A percentile compares a stretch with the other conserved stretches of the same genome.
These are phyloP conservation scores for Chalaropsis thielavioides DNA, from an alignment of 2,329 filamentous ascomycete genomes.

Conservation along the genomic window DNA sequence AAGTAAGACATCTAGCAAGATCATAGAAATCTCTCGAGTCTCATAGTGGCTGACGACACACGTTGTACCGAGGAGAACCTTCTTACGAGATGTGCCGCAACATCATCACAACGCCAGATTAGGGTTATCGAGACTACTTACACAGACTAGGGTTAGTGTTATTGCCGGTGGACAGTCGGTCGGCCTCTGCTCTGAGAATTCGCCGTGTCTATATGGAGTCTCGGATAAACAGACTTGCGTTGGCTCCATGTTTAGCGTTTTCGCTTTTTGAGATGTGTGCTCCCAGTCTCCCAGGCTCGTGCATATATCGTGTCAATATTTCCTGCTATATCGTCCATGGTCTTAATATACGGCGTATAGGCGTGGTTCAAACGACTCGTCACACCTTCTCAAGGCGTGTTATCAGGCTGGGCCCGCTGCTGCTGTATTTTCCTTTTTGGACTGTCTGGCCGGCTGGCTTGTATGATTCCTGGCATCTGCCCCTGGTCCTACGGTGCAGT, in stretches of 20 bases:
- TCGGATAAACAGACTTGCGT: not conserved
- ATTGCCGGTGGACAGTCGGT: no score
- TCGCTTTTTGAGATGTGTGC: not conserved
- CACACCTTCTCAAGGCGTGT: not conserved
- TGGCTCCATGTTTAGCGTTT: not conserved
- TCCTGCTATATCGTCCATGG: not conserved
- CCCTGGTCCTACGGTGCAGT: not conserved
- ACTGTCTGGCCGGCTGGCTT: not conserved
- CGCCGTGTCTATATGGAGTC: not conserved
- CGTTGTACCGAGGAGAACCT: no score
- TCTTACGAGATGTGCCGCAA: no score
- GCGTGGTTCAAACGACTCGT: not conserved
- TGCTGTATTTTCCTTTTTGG: not conserved
- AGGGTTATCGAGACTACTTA: not conserved
- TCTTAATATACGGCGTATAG: not conserved
- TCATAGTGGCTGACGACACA: no score
- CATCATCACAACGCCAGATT: not conserved
- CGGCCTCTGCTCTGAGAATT: no score
- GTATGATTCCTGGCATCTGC: not conserved
- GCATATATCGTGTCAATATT: not conserved
- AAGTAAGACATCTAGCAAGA: not conserved
- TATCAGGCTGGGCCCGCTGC: not conserved
- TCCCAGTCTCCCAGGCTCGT: not conserved
- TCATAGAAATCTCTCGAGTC: not conserved
- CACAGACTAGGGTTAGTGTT: not conserved